These are phyloP conservation scores for Raddia guianensis DNA, from an alignment of 176 grass and related monocot genomes.

Conservation along the genomic window DNA sequence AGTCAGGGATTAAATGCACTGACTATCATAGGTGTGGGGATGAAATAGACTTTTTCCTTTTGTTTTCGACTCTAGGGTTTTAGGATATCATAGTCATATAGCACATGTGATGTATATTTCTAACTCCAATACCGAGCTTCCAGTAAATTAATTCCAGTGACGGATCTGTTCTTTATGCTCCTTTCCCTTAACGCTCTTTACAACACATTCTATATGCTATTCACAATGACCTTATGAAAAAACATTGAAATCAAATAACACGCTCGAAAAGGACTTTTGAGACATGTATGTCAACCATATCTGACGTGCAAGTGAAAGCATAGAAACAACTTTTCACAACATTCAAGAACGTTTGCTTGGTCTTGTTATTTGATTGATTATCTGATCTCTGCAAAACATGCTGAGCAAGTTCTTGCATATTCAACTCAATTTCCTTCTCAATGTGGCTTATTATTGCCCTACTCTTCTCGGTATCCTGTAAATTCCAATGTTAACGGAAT, in stretches of 20 bases:
- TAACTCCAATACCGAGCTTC: too few species aligned
- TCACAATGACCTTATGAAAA: too few species aligned
- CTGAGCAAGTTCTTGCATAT: slow-evolving; percentile 51
- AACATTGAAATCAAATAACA: slow-evolving; percentile 18
- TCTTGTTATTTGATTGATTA: slow-evolving; percentile 16
- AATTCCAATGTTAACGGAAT: neutral
- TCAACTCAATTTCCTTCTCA: slow-evolving; percentile 31
- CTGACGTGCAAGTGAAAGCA: slow-evolving; percentile 36
- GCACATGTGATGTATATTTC: too few species aligned
- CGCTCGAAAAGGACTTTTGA: slow-evolving; percentile 51
- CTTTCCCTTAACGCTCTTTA: too few species aligned
- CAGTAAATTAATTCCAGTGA: too few species aligned
- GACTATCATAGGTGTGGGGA: too few species aligned
- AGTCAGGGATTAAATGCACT: too few species aligned
- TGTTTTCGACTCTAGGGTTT: too few species aligned
- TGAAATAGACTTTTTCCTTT: too few species aligned
- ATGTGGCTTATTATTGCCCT: neutral
- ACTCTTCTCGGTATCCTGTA: slow-evolving; percentile 20
- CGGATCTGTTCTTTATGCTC: too few species aligned
- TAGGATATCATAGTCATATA: too few species aligned
- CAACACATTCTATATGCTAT: too few species aligned
- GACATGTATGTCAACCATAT: slow-evolving; percentile 44
- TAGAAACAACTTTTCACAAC: slow-evolving; percentile 60
- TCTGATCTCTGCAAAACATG: slow-evolving; percentile 28
- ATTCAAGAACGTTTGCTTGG: slow-evolving; percentile 52